Evolutionary conservation across 2,329 filamentous ascomycete genomes (phyloP).

Genomic region (Colletotrichum falcatum): DNA sequence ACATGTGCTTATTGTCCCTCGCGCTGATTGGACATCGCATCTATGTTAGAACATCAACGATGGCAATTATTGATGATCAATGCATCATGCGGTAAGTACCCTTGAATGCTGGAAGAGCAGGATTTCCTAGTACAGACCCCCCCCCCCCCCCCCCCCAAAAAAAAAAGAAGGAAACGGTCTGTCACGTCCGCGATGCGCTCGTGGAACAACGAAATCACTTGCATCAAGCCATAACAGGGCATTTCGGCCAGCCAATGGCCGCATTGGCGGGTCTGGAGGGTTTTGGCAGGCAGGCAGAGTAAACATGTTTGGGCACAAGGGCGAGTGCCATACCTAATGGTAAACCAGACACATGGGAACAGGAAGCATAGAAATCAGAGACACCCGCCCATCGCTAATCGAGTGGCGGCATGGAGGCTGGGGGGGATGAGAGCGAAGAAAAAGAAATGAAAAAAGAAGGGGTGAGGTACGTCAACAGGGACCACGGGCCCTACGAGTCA

Average conservation of each 20-base stretch:
- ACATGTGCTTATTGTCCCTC: no score
- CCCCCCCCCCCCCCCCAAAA: no score
- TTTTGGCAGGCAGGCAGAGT: background rate
- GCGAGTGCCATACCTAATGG: no score
- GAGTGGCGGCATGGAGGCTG: background rate
- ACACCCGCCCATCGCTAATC: slow-evolving; percentile 17
- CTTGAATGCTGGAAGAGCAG: background rate
- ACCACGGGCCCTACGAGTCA: background rate
- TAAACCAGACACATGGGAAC: slow-evolving; percentile 14
- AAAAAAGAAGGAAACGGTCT: background rate
- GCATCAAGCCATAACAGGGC: slow-evolving; percentile 35
- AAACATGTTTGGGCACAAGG: background rate
- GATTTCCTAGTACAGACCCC: slow-evolving; percentile 21
- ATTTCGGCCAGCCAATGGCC: slow-evolving; percentile 37
- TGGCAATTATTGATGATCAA: background rate
- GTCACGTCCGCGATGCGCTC: slow-evolving; percentile 9
- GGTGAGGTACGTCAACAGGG: background rate
- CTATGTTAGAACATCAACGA: background rate
- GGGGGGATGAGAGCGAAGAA: background rate
- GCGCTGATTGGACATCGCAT: background rate
- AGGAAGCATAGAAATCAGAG: slow-evolving; percentile 9
- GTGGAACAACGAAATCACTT: slow-evolving; percentile 30
- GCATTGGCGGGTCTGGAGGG: slow-evolving; percentile 24
- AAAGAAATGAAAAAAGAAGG: background rate
- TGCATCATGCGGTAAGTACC: slow-evolving; percentile 1